Base-by-base conservation (phyloP, 1,139 yeast species). In the Sugiyamaella xylanicola region DNA sequence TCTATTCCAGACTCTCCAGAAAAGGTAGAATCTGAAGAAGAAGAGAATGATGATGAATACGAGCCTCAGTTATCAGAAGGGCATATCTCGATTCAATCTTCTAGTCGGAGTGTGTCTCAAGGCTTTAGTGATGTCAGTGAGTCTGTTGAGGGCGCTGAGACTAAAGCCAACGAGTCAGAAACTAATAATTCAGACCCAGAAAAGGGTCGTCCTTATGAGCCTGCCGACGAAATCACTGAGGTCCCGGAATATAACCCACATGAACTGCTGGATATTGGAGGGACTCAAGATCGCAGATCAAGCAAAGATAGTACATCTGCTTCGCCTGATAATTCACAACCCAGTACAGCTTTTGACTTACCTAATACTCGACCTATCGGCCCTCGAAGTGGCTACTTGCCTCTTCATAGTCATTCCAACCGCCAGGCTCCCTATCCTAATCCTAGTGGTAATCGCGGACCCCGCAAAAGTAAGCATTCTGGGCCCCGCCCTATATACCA, bases 41-140 rank as follows among this genome's bases (percentile, higher is more conserved):
- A 43, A 16, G 47, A 43, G 15, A 45, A 45, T 15, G 48, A 45
- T 15, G 48, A 45, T 45, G 48, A 45, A 19, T 45, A 45, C 15
- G 48, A 45, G 9, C 48, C 48, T 8, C 29, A 25, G 21, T 43
- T 35, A 2, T 19, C 20, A 7, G n/a, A n/a, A n/a, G n/a, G n/a
- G n/a, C n/a, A n/a, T n/a, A n/a, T n/a, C n/a, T n/a, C n/a, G n/a
- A n/a, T n/a, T n/a, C n/a, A n/a, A n/a, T n/a, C n/a, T n/a, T n/a
- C n/a, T n/a, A n/a, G n/a, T n/a, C n/a, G n/a, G n/a, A n/a, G n/a
- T n/a, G n/a, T n/a, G n/a, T n/a, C n/a, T n/a, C n/a, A n/a, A n/a
- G n/a, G n/a, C n/a, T n/a, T n/a, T n/a, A n/a, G n/a, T n/a, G n/a
- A n/a, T n/a, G n/a, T n/a, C n/a, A n/a, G n/a, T n/a, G 22, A 25